A percentile compares a stretch with the other conserved stretches of the same genome.
These are phyloP conservation scores for Penicillium lividum DNA, from an alignment of 495 filamentous ascomycete genomes.

Conservation along the genomic window DNA sequence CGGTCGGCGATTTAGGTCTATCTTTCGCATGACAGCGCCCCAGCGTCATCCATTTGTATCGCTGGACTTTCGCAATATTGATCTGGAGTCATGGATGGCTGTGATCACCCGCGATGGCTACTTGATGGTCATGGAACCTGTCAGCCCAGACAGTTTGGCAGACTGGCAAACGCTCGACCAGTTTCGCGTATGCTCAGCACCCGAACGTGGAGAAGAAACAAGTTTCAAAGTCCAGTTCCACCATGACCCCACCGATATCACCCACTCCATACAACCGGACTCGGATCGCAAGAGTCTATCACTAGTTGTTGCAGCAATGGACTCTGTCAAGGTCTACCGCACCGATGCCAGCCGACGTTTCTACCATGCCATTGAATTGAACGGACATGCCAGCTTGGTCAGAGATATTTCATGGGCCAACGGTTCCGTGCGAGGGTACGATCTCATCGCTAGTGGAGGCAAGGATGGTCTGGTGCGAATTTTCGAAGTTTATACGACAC, in stretches of 20 bases:
- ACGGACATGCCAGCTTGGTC: slow-evolving; percentile 71
- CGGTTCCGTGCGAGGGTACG: slow-evolving; percentile 80
- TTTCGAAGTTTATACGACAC: slow-evolving; percentile 69
- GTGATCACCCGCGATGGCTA: slow-evolving; percentile 78
- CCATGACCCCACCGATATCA: slow-evolving; percentile 77
- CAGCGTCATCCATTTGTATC: slow-evolving; percentile 69
- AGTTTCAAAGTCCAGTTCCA: slow-evolving; percentile 84
- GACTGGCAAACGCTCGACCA: slow-evolving; percentile 75
- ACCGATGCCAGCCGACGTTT: slow-evolving; percentile 68
- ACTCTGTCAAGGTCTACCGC: slow-evolving; percentile 75
- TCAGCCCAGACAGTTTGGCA: slow-evolving; percentile 76
- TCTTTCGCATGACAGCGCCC: slow-evolving; percentile 56
- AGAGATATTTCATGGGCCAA: slow-evolving; percentile 91
- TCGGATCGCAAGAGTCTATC: slow-evolving; percentile 71
- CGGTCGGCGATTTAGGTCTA: slow-evolving; percentile 74
- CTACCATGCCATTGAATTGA: slow-evolving; percentile 75
- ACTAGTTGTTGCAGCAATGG: slow-evolving; percentile 82
- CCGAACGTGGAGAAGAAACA: slow-evolving; percentile 75
- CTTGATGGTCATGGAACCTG: slow-evolving; percentile 80
- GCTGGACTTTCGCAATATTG: slow-evolving; percentile 75
- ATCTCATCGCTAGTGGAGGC: slow-evolving; percentile 87
- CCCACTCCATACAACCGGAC: slow-evolving; percentile 71
- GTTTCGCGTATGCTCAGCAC: slow-evolving; percentile 61
- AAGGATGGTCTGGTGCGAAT: slow-evolving; percentile 88
- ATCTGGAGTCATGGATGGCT: slow-evolving; percentile 77